Evolutionary conservation across 2,329 filamentous ascomycete species (phyloP).

Genomic region (Colletotrichum zoysiae): DNA sequence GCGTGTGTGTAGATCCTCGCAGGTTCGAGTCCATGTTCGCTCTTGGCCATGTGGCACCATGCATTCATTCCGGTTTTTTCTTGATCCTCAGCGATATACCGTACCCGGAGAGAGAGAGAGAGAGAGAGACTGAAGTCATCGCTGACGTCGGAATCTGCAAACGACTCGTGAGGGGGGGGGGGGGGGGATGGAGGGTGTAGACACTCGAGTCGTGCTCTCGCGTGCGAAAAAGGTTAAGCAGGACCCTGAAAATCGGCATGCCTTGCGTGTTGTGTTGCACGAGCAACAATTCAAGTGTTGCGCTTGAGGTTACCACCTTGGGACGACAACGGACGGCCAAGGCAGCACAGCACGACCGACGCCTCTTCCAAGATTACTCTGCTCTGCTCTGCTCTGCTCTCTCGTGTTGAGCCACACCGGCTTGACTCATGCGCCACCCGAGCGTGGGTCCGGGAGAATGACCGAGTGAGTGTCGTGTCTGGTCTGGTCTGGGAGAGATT

Average conservation of each 20-base stretch:
- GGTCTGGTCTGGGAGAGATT: neutral
- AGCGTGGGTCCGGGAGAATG: neutral
- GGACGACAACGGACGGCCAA: neutral
- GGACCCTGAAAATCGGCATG: neutral
- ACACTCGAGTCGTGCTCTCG: slow-evolving; percentile 17
- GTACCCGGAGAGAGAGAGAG: too few relatives aligned
- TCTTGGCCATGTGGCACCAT: neutral
- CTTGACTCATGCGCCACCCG: slow-evolving; percentile 22
- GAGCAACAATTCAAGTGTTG: neutral
- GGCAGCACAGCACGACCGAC: neutral
- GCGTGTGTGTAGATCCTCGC: neutral
- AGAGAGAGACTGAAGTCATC: slow-evolving; percentile 31
- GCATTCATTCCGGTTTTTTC: neutral
- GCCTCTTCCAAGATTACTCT: slow-evolving; percentile 21
- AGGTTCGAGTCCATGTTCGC: neutral
- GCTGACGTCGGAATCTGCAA: slow-evolving; percentile 9
- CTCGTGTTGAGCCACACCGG: slow-evolving; percentile 10
- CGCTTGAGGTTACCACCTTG: slow-evolving; percentile 29
- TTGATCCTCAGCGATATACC: neutral
- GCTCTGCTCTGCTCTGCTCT: neutral
- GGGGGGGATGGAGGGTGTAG: too few relatives aligned
- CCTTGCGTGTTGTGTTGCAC: neutral
- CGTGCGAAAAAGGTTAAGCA: neutral
- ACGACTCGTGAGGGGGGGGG: slow-evolving; percentile 5
- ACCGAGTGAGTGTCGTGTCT: neutral